phyloP scores from a whole-genome alignment of 345 rosid genomes.

The Syzygium oleosum region DNA sequence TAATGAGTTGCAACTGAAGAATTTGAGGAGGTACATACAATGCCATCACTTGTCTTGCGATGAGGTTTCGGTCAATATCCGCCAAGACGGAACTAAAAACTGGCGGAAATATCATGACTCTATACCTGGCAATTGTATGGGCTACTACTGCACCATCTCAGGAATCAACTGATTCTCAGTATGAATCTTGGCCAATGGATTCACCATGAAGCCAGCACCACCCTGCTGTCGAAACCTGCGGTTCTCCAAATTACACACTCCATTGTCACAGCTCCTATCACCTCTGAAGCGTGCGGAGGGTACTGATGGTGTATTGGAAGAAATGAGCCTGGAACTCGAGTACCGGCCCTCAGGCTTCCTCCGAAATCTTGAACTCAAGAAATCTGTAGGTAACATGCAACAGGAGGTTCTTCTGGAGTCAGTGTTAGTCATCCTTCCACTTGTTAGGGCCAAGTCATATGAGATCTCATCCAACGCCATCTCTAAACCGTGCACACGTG shows the following conservation, averaged over 20 bases:
- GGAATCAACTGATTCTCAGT: conserved; percentile 18
- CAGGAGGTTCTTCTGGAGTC: conserved; percentile 43
- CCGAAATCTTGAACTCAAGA: conserved; percentile 73
- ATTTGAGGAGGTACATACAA: not conserved
- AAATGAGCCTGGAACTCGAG: conserved; percentile 33
- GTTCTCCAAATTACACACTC: conserved; percentile 27
- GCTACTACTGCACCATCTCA: conserved; percentile 13
- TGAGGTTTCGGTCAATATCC: not conserved
- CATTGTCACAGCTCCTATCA: conserved; percentile 21
- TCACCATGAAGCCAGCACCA: conserved; percentile 54
- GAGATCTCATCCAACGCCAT: conserved; percentile 90
- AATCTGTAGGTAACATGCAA: conserved; percentile 66
- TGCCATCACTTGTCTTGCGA: not conserved
- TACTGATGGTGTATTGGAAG: conserved; percentile 15
- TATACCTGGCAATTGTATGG: not conserved
- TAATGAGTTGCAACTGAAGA: not conserved
- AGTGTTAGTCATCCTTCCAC: conserved; percentile 58
- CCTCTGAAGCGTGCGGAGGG: conserved; percentile 20
- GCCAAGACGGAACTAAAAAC: not conserved
- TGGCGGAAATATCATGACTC: not conserved
- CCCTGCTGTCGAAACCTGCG: conserved; percentile 39
- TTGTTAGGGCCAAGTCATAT: conserved; percentile 70
- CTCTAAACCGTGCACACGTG: conserved; percentile 84
- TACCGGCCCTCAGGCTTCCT: conserved; percentile 42
- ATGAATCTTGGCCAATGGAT: conserved; percentile 81